A percentile compares a stretch with the other conserved stretches of the same genome.
Evolutionary conservation across 805 yeast species (phyloP).

Genomic region (Maudiozyma saulgeensis): DNA sequence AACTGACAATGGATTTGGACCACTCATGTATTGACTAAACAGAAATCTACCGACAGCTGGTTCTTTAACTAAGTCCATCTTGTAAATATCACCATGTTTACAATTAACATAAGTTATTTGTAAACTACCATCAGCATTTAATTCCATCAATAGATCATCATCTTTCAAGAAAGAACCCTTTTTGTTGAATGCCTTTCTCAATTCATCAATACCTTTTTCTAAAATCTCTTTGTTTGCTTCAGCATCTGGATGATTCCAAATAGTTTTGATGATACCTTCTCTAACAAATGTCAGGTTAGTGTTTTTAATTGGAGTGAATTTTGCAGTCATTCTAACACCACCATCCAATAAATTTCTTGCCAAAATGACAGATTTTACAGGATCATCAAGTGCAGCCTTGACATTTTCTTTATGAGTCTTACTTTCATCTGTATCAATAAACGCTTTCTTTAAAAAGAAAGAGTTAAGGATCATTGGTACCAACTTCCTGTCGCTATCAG

Average conservation of each 20-base stretch:
- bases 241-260: slow-evolving; percentile 56
- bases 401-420: slow-evolving; percentile 35
- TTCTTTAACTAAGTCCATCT: slow-evolving; percentile 51
- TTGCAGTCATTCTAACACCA: slow-evolving; percentile 54
- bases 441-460: slow-evolving; percentile 30
- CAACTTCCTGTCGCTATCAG: slow-evolving; percentile 43
- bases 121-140: slow-evolving; percentile 39
- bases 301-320: slow-evolving; percentile 79
- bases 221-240: slow-evolving; percentile 39
- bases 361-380: slow-evolving; percentile 41
- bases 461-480: slow-evolving; percentile 37
- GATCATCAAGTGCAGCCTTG: slow-evolving; percentile 39
- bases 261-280: slow-evolving; percentile 80
- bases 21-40: slow-evolving; percentile 68
- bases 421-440: slow-evolving; percentile 28
- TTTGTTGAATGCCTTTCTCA: slow-evolving; percentile 51
- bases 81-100: slow-evolving; percentile 27
- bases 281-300: slow-evolving; percentile 85
- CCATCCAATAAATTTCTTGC: slow-evolving; percentile 48
- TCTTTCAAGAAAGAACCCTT: slow-evolving; percentile 71
- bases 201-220: slow-evolving; percentile 57
- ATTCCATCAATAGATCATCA: slow-evolving; percentile 53
- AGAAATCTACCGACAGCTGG: slow-evolving; percentile 59
- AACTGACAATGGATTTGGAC: slow-evolving; percentile 31
- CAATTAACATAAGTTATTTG: slow-evolving; percentile 36